Percentiles rank a stretch among this genome's conserved stretches.
Conservation (phyloP, 352 stramenopile species). For the Plasmopara halstedii region DNA sequence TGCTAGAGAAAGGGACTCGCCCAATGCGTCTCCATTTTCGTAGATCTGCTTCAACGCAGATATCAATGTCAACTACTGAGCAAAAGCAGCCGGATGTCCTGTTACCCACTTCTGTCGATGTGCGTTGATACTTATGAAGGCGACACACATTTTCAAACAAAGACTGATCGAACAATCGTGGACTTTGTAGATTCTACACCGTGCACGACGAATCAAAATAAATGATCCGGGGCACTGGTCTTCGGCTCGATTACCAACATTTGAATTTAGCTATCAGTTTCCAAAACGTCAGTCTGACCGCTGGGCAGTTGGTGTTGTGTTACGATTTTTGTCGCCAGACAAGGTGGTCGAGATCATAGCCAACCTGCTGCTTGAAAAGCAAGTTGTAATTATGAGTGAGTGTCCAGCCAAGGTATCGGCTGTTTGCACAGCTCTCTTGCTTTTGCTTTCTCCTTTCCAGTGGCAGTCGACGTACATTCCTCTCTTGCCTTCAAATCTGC, state of each 20-base stretch:
- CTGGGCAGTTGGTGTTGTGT: conserved; percentile 60
- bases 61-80: conserved; percentile 1
- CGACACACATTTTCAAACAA: not conserved
- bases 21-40: conserved; percentile 65
- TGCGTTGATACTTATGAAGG: conserved; percentile 28
- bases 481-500: conserved; percentile 50
- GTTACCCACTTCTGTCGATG: conserved; percentile 21
- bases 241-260: conserved; percentile 43
- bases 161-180: not conserved
- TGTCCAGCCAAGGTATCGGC: conserved; percentile 58
- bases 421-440: conserved; percentile 56
- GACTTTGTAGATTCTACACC: conserved; percentile 53
- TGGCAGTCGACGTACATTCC: conserved; percentile 88
- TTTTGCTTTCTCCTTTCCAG: conserved; percentile 73
- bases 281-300: conserved; percentile 61
- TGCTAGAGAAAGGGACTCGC: conserved; percentile 45
- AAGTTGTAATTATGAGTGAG: conserved; percentile 72
- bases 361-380: conserved; percentile 70
- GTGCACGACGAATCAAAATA: conserved; percentile 53
- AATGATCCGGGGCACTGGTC: conserved; percentile 64
- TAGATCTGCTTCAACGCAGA: conserved; percentile 13
- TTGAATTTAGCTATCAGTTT: conserved; percentile 70
- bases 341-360: conserved; percentile 66
- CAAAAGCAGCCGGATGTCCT: conserved; percentile 15
- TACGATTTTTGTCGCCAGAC: conserved; percentile 47